These are phyloP conservation scores for Kodamaea sagamina DNA, from an alignment of 805 yeast species.

Conservation along the genomic window DNA sequence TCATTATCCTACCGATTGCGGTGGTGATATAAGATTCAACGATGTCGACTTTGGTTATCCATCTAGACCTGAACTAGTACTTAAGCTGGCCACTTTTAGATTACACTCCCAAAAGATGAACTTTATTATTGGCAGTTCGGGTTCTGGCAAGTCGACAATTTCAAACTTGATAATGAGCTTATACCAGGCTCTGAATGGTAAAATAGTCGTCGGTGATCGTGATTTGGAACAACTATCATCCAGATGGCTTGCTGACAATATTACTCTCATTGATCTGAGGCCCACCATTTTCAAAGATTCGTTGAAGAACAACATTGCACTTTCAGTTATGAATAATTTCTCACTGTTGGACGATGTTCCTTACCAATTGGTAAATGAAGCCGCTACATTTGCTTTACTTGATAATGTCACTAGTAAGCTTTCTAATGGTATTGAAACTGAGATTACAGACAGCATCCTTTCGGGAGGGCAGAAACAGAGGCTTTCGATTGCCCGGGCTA, in stretches of 20 bases:
- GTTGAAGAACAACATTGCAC: conserved; percentile 59
- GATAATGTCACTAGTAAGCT: conserved; percentile 48
- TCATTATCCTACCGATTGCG: conserved; percentile 3
- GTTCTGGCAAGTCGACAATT: conserved; percentile 90
- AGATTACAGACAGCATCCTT: conserved; percentile 47
- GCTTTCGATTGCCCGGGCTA: conserved; percentile 82
- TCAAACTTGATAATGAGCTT: conserved; percentile 61
- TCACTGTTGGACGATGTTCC: conserved; percentile 21
- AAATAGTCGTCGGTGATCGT: conserved; percentile 56
- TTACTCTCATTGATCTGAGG: conserved; percentile 74
- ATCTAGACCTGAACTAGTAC: conserved; percentile 49
- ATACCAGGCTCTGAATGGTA: conserved; percentile 56
- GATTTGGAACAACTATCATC: conserved; percentile 44
- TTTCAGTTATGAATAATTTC: conserved; percentile 43
- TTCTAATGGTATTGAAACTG: conserved; percentile 57
- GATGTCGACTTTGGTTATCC: conserved; percentile 68
- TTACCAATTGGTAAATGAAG: conserved; percentile 34
- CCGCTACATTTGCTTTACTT: conserved; percentile 55
- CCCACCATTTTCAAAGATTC: conserved; percentile 66
- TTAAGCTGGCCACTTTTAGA: conserved; percentile 48
- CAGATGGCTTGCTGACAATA: conserved; percentile 58
- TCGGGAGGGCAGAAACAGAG: conserved; percentile 95
- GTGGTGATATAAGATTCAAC: conserved; percentile 55
- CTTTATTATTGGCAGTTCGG: conserved; percentile 83
- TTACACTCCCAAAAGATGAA: conserved; percentile 51